phyloP scores from a whole-genome alignment of 2,329 filamentous ascomycete genomes.

The Calonectria fujianensis region DNA sequence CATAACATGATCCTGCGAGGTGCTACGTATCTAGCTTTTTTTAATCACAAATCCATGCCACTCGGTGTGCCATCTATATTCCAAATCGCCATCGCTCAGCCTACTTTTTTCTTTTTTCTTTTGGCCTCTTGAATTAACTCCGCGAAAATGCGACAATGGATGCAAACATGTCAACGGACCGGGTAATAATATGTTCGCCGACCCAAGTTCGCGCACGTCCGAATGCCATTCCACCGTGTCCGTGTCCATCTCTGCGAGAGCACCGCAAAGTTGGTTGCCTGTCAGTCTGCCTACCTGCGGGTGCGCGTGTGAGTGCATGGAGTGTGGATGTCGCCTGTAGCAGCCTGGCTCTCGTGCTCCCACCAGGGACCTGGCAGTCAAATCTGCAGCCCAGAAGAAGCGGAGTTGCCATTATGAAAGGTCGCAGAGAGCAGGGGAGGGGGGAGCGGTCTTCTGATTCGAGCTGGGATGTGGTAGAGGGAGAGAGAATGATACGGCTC shows the following conservation, averaged over 20 bases:
- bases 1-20: slow-evolving; percentile 11
- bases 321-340: slow-evolving; percentile 18
- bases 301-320: slow-evolving; percentile 30
- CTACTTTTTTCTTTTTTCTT: background rate
- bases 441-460: slow-evolving; percentile 16
- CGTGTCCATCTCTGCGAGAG: slow-evolving; percentile 38
- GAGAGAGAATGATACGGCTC: slow-evolving; percentile 4
- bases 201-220: slow-evolving; percentile 41
- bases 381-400: slow-evolving; percentile 41
- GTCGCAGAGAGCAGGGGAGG: slow-evolving; percentile 19
- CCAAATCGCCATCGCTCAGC: slow-evolving; percentile 21
- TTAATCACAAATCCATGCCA: slow-evolving; percentile 20
- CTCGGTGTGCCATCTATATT: slow-evolving; percentile 22
- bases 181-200: slow-evolving; percentile 26
- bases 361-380: slow-evolving; percentile 22
- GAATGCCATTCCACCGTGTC: slow-evolving; percentile 42
- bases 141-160: slow-evolving; percentile 22
- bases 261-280: slow-evolving; percentile 32
- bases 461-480: slow-evolving; percentile 1
- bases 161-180: slow-evolving; percentile 12
- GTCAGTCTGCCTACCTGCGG: slow-evolving; percentile 38
- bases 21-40: slow-evolving; percentile 16
- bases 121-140: background rate
- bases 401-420: slow-evolving; percentile 30
- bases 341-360: slow-evolving; percentile 26